These are phyloP conservation scores for Ceratocystis papillata DNA, from an alignment of 2,329 filamentous ascomycete genomes.

Conservation along the genomic window DNA sequence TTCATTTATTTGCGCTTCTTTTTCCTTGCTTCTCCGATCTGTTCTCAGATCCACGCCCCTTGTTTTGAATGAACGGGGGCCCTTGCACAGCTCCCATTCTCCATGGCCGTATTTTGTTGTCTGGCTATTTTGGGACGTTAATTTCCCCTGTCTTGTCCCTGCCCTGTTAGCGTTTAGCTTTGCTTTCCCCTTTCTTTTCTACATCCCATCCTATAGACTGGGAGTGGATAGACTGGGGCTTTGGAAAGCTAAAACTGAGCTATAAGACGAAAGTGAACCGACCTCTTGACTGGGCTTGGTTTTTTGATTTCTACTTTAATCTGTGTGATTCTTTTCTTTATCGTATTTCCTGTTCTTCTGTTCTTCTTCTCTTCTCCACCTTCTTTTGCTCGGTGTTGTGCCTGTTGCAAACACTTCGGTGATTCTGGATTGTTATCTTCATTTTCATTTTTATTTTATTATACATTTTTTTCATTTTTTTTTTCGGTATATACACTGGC, in stretches of 20 bases:
- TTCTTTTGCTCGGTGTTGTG: neutral
- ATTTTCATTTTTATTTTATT: neutral
- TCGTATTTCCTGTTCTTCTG: neutral
- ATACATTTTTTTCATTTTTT: neutral
- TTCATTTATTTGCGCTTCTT: neutral
- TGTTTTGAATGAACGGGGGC: constrained; percentile 12
- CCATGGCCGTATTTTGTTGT: neutral
- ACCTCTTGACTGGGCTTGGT: neutral
- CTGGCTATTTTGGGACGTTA: constrained; percentile 14
- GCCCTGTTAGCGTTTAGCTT: constrained; percentile 6
- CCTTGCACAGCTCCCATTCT: constrained; percentile 12
- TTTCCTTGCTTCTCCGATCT: neutral
- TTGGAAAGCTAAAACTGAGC: constrained; percentile 2
- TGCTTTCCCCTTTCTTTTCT: neutral
- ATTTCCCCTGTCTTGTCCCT: constrained; percentile 13
- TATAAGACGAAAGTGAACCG: constrained; percentile 17
- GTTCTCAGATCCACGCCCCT: constrained; percentile 11
- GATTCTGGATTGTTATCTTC: neutral
- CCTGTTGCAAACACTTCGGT: neutral
- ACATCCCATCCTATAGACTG: neutral
- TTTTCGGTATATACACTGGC: no score
- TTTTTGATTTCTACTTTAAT: neutral
- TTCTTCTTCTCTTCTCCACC: neutral
- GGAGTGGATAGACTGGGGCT: neutral
- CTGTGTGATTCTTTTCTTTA: constrained; percentile 5